These are phyloP conservation scores for Golubevia pallescens DNA, from an alignment of 1,284 basidiomycete genomes.

Conservation along the genomic window DNA sequence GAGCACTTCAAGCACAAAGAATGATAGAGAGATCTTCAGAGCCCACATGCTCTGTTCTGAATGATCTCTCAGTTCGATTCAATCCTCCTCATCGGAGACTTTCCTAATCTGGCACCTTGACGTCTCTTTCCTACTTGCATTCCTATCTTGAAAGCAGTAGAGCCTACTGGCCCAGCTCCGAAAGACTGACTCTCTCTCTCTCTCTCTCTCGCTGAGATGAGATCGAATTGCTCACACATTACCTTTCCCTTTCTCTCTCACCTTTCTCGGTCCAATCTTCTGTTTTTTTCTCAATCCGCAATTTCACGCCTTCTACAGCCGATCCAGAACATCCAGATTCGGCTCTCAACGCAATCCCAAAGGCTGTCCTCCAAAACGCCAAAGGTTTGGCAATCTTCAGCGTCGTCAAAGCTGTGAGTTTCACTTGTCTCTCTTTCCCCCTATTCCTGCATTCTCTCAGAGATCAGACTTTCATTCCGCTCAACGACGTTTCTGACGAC, in stretches of 20 bases:
- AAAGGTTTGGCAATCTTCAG: slow-evolving; percentile 92
- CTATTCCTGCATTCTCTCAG: not conserved
- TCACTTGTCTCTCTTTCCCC: not conserved
- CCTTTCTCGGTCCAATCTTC: not conserved
- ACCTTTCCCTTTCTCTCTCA: not conserved
- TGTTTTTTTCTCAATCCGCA: slow-evolving; percentile 8
- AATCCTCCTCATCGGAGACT: no score
- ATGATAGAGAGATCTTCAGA: no score
- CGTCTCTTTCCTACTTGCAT: no score
- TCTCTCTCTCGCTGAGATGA: not conserved
- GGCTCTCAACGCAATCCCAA: slow-evolving; percentile 92
- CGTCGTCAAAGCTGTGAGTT: slow-evolving; percentile 71
- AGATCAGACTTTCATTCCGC: not conserved
- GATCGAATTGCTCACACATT: not conserved
- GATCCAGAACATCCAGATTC: slow-evolving; percentile 86
- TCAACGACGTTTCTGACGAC: not conserved
- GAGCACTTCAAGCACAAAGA: no score
- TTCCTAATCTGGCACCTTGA: no score
- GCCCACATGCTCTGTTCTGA: no score
- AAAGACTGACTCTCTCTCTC: not conserved
- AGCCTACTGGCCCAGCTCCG: not conserved
- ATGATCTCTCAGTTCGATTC: no score
- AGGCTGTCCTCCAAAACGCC: slow-evolving; percentile 85
- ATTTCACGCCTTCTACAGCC: slow-evolving; percentile 68
- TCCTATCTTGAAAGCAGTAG: no score